phyloP scores from a whole-genome alignment of 345 rosid genomes.

The Melastoma malabathricum region DNA sequence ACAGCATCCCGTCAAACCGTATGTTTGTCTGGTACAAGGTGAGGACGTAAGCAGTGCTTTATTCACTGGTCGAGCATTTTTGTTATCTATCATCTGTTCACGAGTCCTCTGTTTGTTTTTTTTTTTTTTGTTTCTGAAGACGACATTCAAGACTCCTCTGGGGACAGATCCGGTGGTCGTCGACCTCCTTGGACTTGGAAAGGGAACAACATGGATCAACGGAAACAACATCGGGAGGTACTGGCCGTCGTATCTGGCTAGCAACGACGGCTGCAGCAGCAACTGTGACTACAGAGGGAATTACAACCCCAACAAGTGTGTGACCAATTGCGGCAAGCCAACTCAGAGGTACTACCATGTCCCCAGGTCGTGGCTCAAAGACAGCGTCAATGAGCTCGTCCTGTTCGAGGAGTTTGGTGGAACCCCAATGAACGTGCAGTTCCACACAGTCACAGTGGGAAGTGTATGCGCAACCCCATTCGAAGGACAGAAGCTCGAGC shows the following conservation, averaged over 20 bases:
- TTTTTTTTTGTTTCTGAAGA: conserved; percentile 13
- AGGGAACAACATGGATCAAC: conserved; percentile 67
- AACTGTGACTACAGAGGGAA: conserved; percentile 38
- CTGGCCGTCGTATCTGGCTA: conserved; percentile 41
- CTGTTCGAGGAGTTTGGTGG: conserved; percentile 44
- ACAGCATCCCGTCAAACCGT: conserved; percentile 18
- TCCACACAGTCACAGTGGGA: conserved; percentile 20
- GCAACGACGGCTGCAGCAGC: conserved; percentile 20
- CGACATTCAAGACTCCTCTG: conserved; percentile 34
- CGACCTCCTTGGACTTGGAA: conserved; percentile 58
- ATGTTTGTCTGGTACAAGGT: conserved; percentile 16
- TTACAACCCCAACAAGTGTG: conserved; percentile 19
- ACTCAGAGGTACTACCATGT: conserved; percentile 54
- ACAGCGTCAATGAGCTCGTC: conserved; percentile 11
- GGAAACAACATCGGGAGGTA: conserved; percentile 56
- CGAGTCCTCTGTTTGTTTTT: neutral
- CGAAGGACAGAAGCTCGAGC: conserved; percentile 15
- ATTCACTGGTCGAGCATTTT: too few relatives aligned
- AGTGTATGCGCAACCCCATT: conserved; percentile 18
- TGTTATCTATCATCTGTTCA: too few relatives aligned
- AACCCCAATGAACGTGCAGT: conserved; percentile 11
- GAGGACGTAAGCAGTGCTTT: too few relatives aligned
- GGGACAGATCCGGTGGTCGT: conserved; percentile 57
- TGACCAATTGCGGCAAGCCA: conserved; percentile 40
- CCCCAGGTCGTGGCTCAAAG: conserved; percentile 21